Evolutionary conservation across 2,329 filamentous ascomycete species (phyloP), one percentile per base, ranked within the genome.

Genomic region (Ceratocystis cubensis): DNA sequence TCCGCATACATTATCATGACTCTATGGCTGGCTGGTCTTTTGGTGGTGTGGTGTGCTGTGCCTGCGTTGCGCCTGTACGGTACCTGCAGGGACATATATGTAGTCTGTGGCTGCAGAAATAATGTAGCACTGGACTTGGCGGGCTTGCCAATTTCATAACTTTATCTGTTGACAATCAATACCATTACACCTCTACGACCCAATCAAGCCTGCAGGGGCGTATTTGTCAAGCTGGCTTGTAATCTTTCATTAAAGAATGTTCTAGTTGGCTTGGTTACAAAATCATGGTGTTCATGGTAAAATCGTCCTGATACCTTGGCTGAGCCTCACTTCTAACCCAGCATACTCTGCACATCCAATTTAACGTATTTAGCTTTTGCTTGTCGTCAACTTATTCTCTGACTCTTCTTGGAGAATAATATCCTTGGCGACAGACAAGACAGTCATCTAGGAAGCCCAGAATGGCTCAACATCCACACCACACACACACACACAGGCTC

Each of bases 231-330:
- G 53, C 53, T 57, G 5, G 13, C 5, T 20, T 17, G 22, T 57
- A 20, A 30, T 25, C 10, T 15, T 13, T 57, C 3, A 28, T 10
- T 25, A 10, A 28, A 28, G 22, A 15, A 28, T 6, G 15, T 33
- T 22, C 10, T 28, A 57, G 53, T 57, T 57, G 53, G 25, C 53
- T 28, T 57, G 53, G 53, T 57, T 57, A 57, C 20, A 57, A 57
- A 15, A 57, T 30, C 22, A 57, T 22, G 17, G 46, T 50, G 46
- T n/a, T 50, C 46, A 37, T 10, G 33, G 33, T 37, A 37, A 10
- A 37, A 37, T 37, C 8, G 8, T 37, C 8, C 33, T 4, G 22
- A 56, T 56, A 28, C 7, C 22, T 56, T 28, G 13, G 50, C 50
- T 28, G 13, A 22, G 50, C 13, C 50, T 56, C 50, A 56, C 22